Evolutionary conservation across 345 rosid genomes (phyloP).

Genomic region (Iberis pinnata): DNA sequence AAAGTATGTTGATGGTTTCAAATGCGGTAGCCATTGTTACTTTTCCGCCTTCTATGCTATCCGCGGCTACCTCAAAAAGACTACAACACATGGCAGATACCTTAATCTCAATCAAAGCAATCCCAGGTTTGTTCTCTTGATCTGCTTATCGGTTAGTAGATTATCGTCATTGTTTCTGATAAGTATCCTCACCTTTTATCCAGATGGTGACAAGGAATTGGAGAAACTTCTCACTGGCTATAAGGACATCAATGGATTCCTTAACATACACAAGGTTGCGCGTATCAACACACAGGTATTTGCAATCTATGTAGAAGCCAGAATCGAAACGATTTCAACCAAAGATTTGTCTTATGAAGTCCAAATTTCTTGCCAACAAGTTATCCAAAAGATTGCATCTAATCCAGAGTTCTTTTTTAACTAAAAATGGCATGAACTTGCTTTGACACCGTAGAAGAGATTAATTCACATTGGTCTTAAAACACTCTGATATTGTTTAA

Average conservation of each 20-base stretch:
- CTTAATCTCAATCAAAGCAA: conserved; percentile 77
- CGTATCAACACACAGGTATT: conserved; percentile 82
- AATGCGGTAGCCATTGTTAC: conserved; percentile 75
- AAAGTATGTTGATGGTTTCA: conserved; percentile 65
- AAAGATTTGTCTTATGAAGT: neutral
- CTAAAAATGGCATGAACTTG: conserved; percentile 5
- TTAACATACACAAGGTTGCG: conserved; percentile 72
- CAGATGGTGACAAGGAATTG: conserved; percentile 78
- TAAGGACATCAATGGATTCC: conserved; percentile 90
- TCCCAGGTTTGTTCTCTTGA: conserved; percentile 46
- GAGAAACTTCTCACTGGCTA: conserved; percentile 77
- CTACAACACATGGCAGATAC: conserved; percentile 88
- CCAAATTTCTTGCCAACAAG: conserved; percentile 1
- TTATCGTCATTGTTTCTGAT: neutral
- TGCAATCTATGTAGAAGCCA: too few relatives aligned
- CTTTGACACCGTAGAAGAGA: neutral
- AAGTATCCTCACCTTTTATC: neutral
- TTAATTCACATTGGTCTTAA: conserved; percentile 1
- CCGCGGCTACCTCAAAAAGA: conserved; percentile 58
- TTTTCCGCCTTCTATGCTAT: conserved; percentile 68
- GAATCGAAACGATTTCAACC: too few relatives aligned
- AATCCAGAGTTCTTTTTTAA: neutral
- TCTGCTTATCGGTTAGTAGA: conserved; percentile 8
- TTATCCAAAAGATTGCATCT: neutral
- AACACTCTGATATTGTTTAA: conserved; percentile 2